Conservation (phyloP, 441 rosid genomes). For the Euphorbia celastroides region DNA sequence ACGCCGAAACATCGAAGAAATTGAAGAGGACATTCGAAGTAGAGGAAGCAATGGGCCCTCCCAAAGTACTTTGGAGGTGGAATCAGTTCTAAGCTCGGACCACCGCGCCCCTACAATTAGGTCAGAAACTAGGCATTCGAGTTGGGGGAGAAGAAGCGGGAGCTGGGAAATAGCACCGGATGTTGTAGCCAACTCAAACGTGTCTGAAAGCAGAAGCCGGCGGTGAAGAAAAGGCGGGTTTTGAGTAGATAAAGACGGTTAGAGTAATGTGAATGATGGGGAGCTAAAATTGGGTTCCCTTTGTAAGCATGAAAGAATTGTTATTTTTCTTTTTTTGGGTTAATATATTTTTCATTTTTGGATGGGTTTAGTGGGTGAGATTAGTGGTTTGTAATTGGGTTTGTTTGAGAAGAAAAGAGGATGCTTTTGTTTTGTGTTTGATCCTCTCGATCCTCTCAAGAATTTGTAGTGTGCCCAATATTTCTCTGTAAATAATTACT, state of each 20-base stretch:
- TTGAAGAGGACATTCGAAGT: conserved; percentile 54
- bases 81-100: conserved; percentile 42
- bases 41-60: conserved; percentile 60
- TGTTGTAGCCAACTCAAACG: conserved; percentile 42
- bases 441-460: conserved; percentile 16
- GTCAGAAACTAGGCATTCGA: conserved; percentile 55
- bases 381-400: conserved; percentile 4
- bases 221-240: conserved; percentile 24
- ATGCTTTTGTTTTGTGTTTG: conserved; percentile 6
- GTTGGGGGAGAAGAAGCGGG: conserved; percentile 72
- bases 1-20: conserved; percentile 55
- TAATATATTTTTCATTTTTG: background rate
- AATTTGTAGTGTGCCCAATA: conserved; percentile 24
- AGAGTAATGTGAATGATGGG: conserved; percentile 13
- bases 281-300: conserved; percentile 19
- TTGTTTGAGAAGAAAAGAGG: conserved; percentile 25
- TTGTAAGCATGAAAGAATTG: conserved; percentile 5
- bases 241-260: background rate
- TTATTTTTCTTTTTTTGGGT: conserved; percentile 8
- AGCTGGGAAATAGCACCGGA: conserved; percentile 65
- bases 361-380: conserved; percentile 12
- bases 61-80: conserved; percentile 40
- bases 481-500: conserved; percentile 28
- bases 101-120: conserved; percentile 56
- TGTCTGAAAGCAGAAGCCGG: conserved; percentile 51